These are phyloP conservation scores for Trametes cinnabarina DNA, from an alignment of 768 basidiomycete species.

Conservation along the genomic window DNA sequence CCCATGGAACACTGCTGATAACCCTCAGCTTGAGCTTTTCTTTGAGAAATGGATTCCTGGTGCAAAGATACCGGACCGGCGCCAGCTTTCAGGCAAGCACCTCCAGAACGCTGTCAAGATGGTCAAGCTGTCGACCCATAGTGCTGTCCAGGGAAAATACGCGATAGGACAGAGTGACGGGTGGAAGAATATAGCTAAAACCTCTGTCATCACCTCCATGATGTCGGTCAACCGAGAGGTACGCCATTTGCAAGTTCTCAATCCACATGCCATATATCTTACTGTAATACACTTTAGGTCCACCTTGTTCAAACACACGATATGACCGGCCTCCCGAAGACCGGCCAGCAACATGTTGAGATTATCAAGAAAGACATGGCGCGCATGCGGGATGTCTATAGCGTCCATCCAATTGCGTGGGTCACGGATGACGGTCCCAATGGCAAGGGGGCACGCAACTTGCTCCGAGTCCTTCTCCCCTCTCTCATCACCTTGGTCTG, in stretches of 20 bases:
- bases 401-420: conserved; percentile 5
- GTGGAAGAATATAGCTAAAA: conserved; percentile 14
- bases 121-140: background rate
- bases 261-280: too few relatives aligned
- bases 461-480: background rate
- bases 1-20: conserved; percentile 13
- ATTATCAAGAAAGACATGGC: conserved; percentile 14
- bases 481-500: conserved; percentile 12
- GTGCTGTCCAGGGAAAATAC: conserved; percentile 2
- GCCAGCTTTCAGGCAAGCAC: conserved; percentile 1
- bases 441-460: conserved; percentile 13
- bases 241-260: background rate
- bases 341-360: conserved; percentile 8
- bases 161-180: conserved; percentile 13
- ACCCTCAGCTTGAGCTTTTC: conserved; percentile 22
- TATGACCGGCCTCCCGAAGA: conserved; percentile 13
- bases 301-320: conserved; percentile 11
- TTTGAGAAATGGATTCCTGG: conserved; percentile 25
- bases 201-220: background rate
- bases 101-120: background rate
- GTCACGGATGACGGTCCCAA: conserved; percentile 19
- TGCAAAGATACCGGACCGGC: conserved; percentile 13
- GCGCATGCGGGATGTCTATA: conserved; percentile 1
- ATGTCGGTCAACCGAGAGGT: conserved; percentile 15
- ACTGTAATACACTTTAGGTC: background rate